A percentile compares a stretch with the other conserved stretches of the same genome.
Evolutionary conservation across 1,284 basidiomycete species (phyloP).

Genomic region (Naganishia sp.): DNA sequence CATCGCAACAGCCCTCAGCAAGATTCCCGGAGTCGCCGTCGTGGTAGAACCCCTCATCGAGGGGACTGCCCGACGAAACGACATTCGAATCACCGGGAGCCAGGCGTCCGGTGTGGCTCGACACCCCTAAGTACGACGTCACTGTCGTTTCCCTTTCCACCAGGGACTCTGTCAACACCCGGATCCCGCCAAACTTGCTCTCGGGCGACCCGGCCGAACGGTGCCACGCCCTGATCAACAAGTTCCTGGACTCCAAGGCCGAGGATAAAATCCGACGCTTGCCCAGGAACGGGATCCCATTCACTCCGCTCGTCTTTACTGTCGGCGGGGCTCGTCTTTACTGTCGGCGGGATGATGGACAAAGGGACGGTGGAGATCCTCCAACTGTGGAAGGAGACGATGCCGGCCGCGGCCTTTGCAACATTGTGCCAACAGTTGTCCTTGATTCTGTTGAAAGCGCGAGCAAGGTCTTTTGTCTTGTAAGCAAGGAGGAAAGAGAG

Average conservation of each 20-base stretch:
- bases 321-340: too few species aligned
- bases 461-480: not conserved
- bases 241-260: not conserved
- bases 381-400: not conserved
- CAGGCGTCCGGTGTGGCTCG: too few species aligned
- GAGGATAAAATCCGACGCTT: not conserved
- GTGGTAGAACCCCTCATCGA: too few species aligned
- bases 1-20: too few species aligned
- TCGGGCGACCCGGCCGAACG: not conserved
- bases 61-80: too few species aligned
- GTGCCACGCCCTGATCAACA: not conserved
- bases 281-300: not conserved
- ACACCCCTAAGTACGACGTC: too few species aligned
- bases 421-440: conserved; percentile 5
- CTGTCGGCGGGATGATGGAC: conserved; percentile 11
- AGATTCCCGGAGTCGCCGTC: too few species aligned
- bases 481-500: too few species aligned
- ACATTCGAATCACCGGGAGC: too few species aligned
- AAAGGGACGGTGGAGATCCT: not conserved
- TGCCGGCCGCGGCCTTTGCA: not conserved
- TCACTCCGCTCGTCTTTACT: not conserved
- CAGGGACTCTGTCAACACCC: too few species aligned
- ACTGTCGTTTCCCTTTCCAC: too few species aligned
- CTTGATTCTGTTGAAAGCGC: not conserved
- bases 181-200: not conserved